Evolutionary conservation across 768 basidiomycete species (phyloP), one percentile per base, ranked within the genome.

Genomic region (Fistulinella prunicolor): DNA sequence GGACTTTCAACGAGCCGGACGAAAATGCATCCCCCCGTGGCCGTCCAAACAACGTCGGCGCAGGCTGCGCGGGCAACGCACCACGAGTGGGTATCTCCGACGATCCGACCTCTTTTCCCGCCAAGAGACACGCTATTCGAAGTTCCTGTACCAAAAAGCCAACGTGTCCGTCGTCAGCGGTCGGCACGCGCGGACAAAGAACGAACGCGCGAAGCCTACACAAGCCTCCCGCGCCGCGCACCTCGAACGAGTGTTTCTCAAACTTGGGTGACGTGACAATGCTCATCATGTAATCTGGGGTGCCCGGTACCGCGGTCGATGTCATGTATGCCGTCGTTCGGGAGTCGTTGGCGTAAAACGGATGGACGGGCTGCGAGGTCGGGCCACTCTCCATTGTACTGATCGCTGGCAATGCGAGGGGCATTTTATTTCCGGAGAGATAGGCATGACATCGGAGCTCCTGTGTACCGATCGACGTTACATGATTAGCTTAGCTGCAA

Each of bases 211-310:
- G 30, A 32, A 14, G 4, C 6, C 6, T 6, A 12, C 7, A 32
- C 30, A 32, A 28, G 30, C 13, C n/a, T 32, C 30, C 30, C 30
- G 13, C 13, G 30, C 30, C 30, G 26, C 60, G 48, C 38, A 79
- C 79, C 74, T 81, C 79, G 53, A 77, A 71, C 41, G 75, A 74
- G 50, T 79, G 78, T 43, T 70, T 67, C 6, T 67, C 62, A 46
- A 66, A 78, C 40, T 57, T 63, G 13, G 66, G 63, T 23, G 70
- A 62, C 3, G 73, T 59, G 30, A 58, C 67, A 47, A 78, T 69
- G 48, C 58, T 63, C 57, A 73, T 61, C 32, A 73, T 28, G 0
- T 57, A 63, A 1, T 76, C 76, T 51, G 62, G 26, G 6, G 45
- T 34, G 26, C 51, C 55, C 0, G 59, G 38, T 9, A 44, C 43